Percentiles rank a stretch among this genome's conserved stretches.
Evolutionary conservation across 2,329 filamentous ascomycete species (phyloP).

Genomic region (Calonectria crousiana): DNA sequence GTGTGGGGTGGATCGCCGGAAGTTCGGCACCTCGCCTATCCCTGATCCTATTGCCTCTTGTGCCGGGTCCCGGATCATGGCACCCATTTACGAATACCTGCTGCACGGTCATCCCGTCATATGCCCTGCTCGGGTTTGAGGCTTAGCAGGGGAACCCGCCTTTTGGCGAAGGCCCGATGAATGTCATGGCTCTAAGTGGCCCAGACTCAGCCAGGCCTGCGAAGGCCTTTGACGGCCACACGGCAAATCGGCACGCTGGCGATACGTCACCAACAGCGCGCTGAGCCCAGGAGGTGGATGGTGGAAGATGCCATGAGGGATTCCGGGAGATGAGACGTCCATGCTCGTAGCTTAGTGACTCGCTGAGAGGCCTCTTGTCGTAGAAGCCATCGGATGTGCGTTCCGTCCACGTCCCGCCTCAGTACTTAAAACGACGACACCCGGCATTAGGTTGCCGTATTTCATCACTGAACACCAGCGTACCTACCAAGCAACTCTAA

Average conservation of each 20-base stretch:
- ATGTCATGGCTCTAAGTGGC: constrained; percentile 6
- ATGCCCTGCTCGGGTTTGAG: constrained; percentile 1
- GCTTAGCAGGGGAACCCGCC: constrained; percentile 20
- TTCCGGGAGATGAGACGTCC: constrained; percentile 12
- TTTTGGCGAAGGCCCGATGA: neutral
- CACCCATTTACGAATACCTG: constrained; percentile 36
- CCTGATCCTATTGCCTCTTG: constrained; percentile 17
- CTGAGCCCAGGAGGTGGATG: neutral
- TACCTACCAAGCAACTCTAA: constrained; percentile 27
- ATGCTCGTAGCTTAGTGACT: neutral
- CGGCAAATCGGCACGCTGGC: constrained; percentile 29
- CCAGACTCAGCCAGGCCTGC: neutral
- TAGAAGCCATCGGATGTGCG: neutral
- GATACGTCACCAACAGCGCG: constrained; percentile 20
- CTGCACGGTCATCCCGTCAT: constrained; percentile 25
- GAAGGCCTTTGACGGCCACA: neutral
- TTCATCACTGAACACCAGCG: constrained; percentile 24
- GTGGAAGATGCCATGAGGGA: neutral
- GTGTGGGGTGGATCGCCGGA: constrained; percentile 38
- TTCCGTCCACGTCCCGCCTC: constrained; percentile 17
- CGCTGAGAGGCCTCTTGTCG: constrained; percentile 19
- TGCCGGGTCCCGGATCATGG: constrained; percentile 37
- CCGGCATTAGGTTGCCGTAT: constrained; percentile 29
- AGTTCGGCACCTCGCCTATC: constrained; percentile 43
- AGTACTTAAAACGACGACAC: constrained; percentile 32